Base-by-base conservation (phyloP, 2,329 filamentous ascomycete species). In the Clonostachys rosea region DNA sequence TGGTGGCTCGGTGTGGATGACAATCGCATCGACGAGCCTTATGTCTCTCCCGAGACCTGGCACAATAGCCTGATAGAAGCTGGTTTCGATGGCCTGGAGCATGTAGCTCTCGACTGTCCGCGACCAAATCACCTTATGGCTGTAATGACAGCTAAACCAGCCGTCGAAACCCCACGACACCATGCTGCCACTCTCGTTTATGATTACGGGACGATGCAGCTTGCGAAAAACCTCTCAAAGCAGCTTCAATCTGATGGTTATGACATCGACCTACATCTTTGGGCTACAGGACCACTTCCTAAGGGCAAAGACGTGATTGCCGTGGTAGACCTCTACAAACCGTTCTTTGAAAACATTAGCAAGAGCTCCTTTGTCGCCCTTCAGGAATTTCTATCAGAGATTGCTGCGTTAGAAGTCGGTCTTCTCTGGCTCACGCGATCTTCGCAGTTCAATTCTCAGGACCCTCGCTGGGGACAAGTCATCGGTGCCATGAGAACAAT, bases 1-100 rank as follows among this genome's bases (percentile, higher is more conserved):
- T 70, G 67, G 66, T 69, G 66, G 67, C 50, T 63, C 2, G 65
- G 65, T 3, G 51, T 49, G 5, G 51, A 54, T 1, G 61, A 66
- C 13, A 50, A 46, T 5, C 56, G 64, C 3, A 5, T 40, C 2
- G 47, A 54, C 2, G 54, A 58, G 42, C 63, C 65, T 5, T 60
- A 53, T n/a, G 47, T 65, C 11, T 40, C 50, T 0, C 37, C 49
- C 1, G 50, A 56, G 1, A 17, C 51, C 5, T 67, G 63, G 65
- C 49, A 59, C 3, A 6, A 20, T 2, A 55, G 63, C n/a, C 49
- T 67, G 3, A 47, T 52, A 5, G 43, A 44, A 2, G 54, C 58
- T 3, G 60, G 62, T 0, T 67, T 65, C 46, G 44, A 46, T 10
- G 40, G 16, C 14, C 14, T 24, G 13, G 40, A 42, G 37, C 24